Percentiles rank a stretch among this genome's conserved stretches.
These are phyloP conservation scores for Auriculariales sp. DNA, from an alignment of 768 basidiomycete genomes.

Conservation along the genomic window DNA sequence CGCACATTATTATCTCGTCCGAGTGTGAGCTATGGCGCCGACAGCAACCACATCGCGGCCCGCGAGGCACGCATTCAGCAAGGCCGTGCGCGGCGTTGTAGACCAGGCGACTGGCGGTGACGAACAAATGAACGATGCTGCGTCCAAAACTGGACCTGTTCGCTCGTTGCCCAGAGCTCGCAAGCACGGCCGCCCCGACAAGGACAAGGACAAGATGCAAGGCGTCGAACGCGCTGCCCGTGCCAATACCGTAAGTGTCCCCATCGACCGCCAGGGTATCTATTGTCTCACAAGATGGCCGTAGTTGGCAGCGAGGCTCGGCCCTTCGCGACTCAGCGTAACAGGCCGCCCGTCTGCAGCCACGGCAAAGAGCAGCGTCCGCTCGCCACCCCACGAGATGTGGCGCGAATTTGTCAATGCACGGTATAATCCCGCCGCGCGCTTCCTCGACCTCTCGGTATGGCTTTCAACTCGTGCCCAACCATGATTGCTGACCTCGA, in stretches of 20 bases:
- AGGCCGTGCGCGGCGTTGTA: not conserved
- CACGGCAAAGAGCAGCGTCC: not conserved
- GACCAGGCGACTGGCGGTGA: not conserved
- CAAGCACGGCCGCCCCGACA: not conserved
- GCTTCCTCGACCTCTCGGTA: constrained; percentile 74
- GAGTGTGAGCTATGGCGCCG: no score
- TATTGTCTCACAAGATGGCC: not conserved
- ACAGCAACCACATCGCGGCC: not conserved
- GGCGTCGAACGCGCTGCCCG: not conserved
- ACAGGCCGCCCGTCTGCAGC: not conserved
- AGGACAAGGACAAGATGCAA: not conserved
- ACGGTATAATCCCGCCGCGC: constrained; percentile 54
- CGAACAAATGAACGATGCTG: not conserved
- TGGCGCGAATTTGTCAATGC: constrained; percentile 64
- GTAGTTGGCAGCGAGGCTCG: not conserved
- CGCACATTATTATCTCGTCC: no score
- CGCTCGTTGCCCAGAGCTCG: not conserved
- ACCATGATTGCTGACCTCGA: not conserved
- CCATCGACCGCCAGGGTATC: not conserved
- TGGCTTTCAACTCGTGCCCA: not conserved
- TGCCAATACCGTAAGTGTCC: no score
- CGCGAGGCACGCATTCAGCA: not conserved
- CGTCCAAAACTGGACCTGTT: not conserved
- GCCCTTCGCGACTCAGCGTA: not conserved
- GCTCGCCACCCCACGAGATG: constrained; percentile 37